A percentile compares a stretch with the other conserved stretches of the same genome.
These are phyloP conservation scores for Lepidium sativum DNA, from an alignment of 345 rosid genomes.

Conservation along the genomic window DNA sequence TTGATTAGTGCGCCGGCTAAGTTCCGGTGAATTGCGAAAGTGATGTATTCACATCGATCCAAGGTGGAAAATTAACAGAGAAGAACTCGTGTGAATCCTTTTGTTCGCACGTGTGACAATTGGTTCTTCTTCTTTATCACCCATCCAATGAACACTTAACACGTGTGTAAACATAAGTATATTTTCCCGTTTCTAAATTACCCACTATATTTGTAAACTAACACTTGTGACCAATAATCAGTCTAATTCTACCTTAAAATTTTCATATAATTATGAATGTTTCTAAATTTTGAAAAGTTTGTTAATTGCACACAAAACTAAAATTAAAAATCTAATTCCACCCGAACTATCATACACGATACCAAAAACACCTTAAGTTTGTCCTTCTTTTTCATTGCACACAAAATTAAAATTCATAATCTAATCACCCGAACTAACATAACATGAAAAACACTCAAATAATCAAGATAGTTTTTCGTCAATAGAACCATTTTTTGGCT, in stretches of 20 bases:
- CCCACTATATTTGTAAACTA: background rate
- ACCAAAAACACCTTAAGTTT: too few relatives aligned
- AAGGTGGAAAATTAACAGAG: background rate
- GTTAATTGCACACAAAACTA: too few relatives aligned
- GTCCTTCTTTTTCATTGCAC: too few relatives aligned
- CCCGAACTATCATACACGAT: too few relatives aligned
- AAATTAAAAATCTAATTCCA: too few relatives aligned
- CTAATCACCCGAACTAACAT: too few relatives aligned
- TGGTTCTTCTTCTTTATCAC: background rate
- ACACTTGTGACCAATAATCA: background rate
- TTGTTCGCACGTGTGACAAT: slow-evolving; percentile 15
- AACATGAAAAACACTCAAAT: too few relatives aligned
- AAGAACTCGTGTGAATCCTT: slow-evolving; percentile 3
- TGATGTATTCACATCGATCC: background rate
- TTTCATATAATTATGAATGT: background rate
- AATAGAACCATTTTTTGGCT: too few relatives aligned
- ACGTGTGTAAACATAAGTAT: background rate
- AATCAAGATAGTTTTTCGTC: too few relatives aligned
- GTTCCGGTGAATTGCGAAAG: slow-evolving; percentile 5
- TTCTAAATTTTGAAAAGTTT: background rate
- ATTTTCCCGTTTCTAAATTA: background rate
- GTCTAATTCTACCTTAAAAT: too few relatives aligned
- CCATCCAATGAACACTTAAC: background rate
- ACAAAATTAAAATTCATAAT: too few relatives aligned
- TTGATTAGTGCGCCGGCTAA: slow-evolving; percentile 15